These are phyloP conservation scores for Hygrophoropsis aurantiaca DNA, from an alignment of 768 basidiomycete species.

Conservation along the genomic window DNA sequence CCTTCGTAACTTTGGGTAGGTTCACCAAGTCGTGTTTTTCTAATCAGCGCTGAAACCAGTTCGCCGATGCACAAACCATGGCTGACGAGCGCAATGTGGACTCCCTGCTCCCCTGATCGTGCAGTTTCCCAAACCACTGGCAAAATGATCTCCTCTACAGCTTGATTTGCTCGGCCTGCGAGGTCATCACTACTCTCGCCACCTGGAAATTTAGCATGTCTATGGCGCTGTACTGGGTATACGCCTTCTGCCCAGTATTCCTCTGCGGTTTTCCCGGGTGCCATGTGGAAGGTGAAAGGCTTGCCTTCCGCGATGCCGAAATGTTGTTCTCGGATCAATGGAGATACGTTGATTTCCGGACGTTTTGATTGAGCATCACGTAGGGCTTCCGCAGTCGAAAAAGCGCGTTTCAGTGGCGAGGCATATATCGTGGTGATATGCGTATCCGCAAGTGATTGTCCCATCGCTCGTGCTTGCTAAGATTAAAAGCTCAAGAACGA, in stretches of 20 bases:
- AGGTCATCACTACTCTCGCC: constrained; percentile 76
- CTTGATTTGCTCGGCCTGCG: constrained; percentile 49
- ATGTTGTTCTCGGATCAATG: constrained; percentile 62
- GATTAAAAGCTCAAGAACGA: no score
- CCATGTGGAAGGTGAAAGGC: constrained; percentile 34
- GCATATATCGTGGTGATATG: constrained; percentile 59
- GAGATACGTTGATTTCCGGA: constrained; percentile 47
- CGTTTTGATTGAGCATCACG: constrained; percentile 46
- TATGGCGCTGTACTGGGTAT: constrained; percentile 48
- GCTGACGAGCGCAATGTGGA: constrained; percentile 68
- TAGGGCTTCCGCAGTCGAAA: constrained; percentile 59
- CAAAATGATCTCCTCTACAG: constrained; percentile 52
- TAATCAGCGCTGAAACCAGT: constrained; percentile 51
- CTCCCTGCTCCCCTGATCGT: constrained; percentile 34
- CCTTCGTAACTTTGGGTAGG: constrained; percentile 40
- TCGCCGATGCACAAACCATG: constrained; percentile 73
- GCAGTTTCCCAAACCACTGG: constrained; percentile 51
- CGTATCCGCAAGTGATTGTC: constrained; percentile 45
- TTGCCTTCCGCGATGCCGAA: constrained; percentile 74
- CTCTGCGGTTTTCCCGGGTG: constrained; percentile 31
- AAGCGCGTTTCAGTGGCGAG: constrained; percentile 66
- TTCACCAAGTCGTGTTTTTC: constrained; percentile 35
- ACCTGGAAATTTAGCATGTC: constrained; percentile 58
- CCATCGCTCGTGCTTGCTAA: constrained; percentile 70
- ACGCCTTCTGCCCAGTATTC: constrained; percentile 53